Conservation (phyloP, 768 basidiomycete genomes). For the Chlorophyllum brunneum region DNA sequence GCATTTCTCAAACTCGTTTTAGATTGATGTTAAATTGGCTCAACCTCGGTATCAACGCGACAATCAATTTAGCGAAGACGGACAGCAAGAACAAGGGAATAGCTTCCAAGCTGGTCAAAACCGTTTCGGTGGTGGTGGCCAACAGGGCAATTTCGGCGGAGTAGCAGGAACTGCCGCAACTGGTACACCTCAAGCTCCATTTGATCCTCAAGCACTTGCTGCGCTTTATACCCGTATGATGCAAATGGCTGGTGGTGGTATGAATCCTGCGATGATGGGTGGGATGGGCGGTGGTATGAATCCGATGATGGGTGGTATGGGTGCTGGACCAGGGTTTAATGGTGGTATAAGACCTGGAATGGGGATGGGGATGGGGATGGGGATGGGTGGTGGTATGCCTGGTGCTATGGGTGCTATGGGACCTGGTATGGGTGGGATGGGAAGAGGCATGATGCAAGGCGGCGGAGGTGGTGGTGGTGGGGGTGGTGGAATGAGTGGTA, state of each 20-base stretch:
- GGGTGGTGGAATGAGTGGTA: constrained; percentile 35
- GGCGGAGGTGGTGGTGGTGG: constrained; percentile 33
- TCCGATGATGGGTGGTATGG: constrained; percentile 36
- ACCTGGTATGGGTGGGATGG: constrained; percentile 19
- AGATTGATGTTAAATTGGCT: constrained; percentile 98
- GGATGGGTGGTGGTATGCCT: constrained; percentile 40
- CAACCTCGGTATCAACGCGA: constrained; percentile 86
- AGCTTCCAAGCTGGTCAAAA: constrained; percentile 11
- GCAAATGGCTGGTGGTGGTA: constrained; percentile 66
- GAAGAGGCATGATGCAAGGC: constrained; percentile 28
- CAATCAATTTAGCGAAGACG: constrained; percentile 50
- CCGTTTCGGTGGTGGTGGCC: constrained; percentile 19
- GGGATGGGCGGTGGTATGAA: constrained; percentile 43
- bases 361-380: constrained; percentile 38
- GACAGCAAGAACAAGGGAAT: constrained; percentile 16
- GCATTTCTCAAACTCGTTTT: not conserved
- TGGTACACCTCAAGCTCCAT: constrained; percentile 53
- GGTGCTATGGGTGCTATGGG: constrained; percentile 36
- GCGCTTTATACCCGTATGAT: constrained; percentile 96
- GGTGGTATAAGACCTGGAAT: constrained; percentile 30
- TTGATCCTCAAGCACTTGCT: constrained; percentile 91
- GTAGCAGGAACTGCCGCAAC: constrained; percentile 22
- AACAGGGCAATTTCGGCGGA: constrained; percentile 37
- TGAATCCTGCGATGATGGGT: constrained; percentile 59
- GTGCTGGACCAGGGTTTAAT: constrained; percentile 30